Evolutionary conservation across 73 alveolate species (phyloP).

Genomic region (Uronychia binucleata): DNA sequence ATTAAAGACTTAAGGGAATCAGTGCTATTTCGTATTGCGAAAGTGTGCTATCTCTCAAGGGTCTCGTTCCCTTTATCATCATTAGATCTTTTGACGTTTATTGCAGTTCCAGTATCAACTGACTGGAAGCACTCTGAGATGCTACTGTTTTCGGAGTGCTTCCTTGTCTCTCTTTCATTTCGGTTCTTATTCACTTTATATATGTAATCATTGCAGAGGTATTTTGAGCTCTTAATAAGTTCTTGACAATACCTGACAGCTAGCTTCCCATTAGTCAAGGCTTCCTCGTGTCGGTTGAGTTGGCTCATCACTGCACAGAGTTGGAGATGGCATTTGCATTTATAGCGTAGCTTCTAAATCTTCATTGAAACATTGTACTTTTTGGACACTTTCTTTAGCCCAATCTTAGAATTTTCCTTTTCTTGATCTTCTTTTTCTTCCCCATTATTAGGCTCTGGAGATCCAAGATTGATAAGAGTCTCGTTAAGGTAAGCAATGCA

Average conservation of each 20-base stretch:
- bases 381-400: not conserved
- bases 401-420: slow-evolving; percentile 20
- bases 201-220: slow-evolving; percentile 16
- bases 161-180: slow-evolving; percentile 21
- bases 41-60: slow-evolving; percentile 48
- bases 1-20: not conserved
- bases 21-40: slow-evolving; percentile 12
- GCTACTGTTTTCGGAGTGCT: not conserved
- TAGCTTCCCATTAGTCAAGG: slow-evolving; percentile 81
- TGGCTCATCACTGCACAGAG: slow-evolving; percentile 93
- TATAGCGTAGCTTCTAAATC: slow-evolving; percentile 76
- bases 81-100: not conserved
- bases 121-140: not conserved
- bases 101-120: not conserved
- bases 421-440: slow-evolving; percentile 12
- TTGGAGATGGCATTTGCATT: slow-evolving; percentile 87
- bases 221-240: slow-evolving; percentile 51
- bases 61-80: slow-evolving; percentile 24
- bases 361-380: slow-evolving; percentile 41
- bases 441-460: slow-evolving; percentile 32
- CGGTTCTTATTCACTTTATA: not conserved
- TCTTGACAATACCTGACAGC: slow-evolving; percentile 80
- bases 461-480: slow-evolving; percentile 38
- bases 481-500: slow-evolving; percentile 62
- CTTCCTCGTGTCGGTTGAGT: slow-evolving; percentile 79